Percentiles rank a stretch among this genome's conserved stretches.
Conservation (phyloP, 1,284 basidiomycete genomes). For the Tylopilus sp. region DNA sequence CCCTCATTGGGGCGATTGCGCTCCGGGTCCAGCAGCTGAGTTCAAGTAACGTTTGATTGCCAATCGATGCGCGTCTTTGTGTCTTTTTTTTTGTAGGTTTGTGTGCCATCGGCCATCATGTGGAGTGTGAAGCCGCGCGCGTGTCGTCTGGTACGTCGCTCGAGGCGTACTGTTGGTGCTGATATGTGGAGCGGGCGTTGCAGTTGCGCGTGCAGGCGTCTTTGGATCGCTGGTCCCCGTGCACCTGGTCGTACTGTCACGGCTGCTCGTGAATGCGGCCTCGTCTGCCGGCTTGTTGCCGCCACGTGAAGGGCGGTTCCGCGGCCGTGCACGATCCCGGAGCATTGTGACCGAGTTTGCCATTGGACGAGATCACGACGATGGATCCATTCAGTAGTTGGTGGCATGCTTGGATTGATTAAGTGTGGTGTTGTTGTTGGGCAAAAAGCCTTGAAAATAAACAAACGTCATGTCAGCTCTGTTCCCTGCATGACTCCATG, state of each 20-base stretch:
- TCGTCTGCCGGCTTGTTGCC: slow-evolving; percentile 5
- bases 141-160: slow-evolving; percentile 8
- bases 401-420: no score
- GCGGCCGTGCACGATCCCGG: slow-evolving; percentile 10
- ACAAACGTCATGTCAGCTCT: no score
- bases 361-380: slow-evolving; percentile 6
- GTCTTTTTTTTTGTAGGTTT: background rate
- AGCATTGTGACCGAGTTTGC: slow-evolving; percentile 16
- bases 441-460: slow-evolving; percentile 19
- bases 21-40: background rate
- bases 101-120: background rate
- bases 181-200: background rate
- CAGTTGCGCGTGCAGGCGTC: background rate
- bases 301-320: background rate
- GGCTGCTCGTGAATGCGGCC: slow-evolving; percentile 1
- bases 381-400: background rate
- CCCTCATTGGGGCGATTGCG: slow-evolving; percentile 4
- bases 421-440: slow-evolving; percentile 12
- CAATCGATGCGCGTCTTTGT: no score
- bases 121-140: background rate
- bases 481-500: slow-evolving; percentile 17
- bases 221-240: background rate
- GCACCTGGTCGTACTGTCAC: background rate
- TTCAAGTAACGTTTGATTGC: background rate
- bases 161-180: background rate